These are phyloP conservation scores for Planoprotostelium fungivorum DNA, from an alignment of 78 protist genomes.

Conservation along the genomic window DNA sequence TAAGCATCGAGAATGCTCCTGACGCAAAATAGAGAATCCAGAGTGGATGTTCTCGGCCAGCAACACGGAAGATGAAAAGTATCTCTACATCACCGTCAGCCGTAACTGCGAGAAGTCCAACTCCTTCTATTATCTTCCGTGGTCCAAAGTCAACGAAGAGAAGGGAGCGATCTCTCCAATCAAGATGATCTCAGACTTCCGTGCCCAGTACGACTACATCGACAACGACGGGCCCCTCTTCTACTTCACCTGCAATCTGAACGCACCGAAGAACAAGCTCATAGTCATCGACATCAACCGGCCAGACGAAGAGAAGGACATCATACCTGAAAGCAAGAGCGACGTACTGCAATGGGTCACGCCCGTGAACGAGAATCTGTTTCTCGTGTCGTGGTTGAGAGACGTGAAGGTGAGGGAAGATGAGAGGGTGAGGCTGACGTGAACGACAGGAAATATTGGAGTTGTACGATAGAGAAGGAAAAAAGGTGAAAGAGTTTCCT, in stretches of 20 bases:
- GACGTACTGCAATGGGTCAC: slow-evolving; percentile 18
- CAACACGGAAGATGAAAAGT: slow-evolving; percentile 47
- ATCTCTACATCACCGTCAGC: slow-evolving; percentile 21
- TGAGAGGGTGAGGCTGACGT: background rate
- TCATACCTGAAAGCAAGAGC: slow-evolving; percentile 48
- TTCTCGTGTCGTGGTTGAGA: slow-evolving; percentile 38
- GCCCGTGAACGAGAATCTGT: slow-evolving; percentile 5
- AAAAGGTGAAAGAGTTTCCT: background rate
- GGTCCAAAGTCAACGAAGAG: background rate
- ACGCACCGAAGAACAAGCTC: slow-evolving; percentile 66
- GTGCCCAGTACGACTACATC: slow-evolving; percentile 68
- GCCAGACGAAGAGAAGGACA: slow-evolving; percentile 11
- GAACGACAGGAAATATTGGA: slow-evolving; percentile 12
- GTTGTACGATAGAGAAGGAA: slow-evolving; percentile 55
- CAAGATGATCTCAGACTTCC: slow-evolving; percentile 42
- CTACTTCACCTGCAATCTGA: slow-evolving; percentile 65
- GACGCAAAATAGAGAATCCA: slow-evolving; percentile 17
- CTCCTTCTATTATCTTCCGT: slow-evolving; percentile 12
- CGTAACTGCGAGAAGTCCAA: slow-evolving; percentile 47
- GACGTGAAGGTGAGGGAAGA: slow-evolving; percentile 57
- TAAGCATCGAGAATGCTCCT: background rate
- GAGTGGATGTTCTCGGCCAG: slow-evolving; percentile 10
- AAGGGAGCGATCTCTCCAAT: background rate
- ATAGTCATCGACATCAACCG: slow-evolving; percentile 19
- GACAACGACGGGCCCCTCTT: slow-evolving; percentile 53